Evolutionary conservation across 208 protist species (phyloP).

Genomic region (Giardia muris): DNA sequence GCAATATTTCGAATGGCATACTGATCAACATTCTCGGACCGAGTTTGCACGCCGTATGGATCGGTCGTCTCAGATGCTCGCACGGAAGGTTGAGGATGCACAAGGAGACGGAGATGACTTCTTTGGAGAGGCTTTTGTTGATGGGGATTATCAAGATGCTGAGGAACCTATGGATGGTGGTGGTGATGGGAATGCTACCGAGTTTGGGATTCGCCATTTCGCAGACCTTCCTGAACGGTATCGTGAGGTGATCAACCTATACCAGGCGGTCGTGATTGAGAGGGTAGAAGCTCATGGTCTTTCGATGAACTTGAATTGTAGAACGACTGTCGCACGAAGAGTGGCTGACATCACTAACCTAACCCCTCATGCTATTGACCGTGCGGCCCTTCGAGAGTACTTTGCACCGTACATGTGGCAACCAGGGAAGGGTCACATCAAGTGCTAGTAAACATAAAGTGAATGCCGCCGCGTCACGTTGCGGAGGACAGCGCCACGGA

Average conservation of each 20-base stretch:
- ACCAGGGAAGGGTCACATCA: too few relatives aligned
- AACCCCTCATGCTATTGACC: too few relatives aligned
- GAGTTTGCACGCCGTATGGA: neutral
- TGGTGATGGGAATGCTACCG: neutral
- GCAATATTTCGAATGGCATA: neutral
- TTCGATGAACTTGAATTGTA: too few relatives aligned
- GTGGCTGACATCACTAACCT: too few relatives aligned
- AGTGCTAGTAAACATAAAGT: too few relatives aligned
- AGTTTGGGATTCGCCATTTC: neutral
- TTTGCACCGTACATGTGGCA: too few relatives aligned
- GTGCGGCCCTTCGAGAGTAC: too few relatives aligned
- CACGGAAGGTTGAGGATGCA: neutral
- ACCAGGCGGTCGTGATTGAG: conserved; percentile 7
- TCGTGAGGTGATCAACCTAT: conserved; percentile 20
- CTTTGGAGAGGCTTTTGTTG: neutral
- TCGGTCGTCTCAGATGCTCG: neutral
- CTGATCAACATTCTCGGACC: neutral
- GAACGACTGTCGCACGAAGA: too few relatives aligned
- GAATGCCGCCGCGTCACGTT: neutral
- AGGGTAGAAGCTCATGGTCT: too few relatives aligned
- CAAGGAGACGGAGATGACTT: neutral
- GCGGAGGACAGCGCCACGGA: neutral
- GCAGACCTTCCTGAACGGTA: neutral
- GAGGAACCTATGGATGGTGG: neutral
- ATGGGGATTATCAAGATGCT: too few relatives aligned